Evolutionary conservation across 1,139 yeast species (phyloP).

Genomic region (Blastobotrys malaysiensis): DNA sequence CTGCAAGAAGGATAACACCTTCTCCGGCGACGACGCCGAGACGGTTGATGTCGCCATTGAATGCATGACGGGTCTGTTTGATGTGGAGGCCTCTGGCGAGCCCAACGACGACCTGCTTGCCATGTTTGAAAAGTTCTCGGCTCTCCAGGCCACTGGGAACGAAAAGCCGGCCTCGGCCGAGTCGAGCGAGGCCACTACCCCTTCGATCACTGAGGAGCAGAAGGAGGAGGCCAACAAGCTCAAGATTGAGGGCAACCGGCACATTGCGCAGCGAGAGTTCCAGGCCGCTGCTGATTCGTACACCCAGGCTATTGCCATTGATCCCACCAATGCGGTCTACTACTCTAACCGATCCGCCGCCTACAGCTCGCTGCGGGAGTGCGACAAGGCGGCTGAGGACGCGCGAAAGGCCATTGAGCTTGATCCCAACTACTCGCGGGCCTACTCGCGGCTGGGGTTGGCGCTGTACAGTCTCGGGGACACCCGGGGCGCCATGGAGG

Average conservation of each 20-base stretch:
- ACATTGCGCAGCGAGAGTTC: constrained; percentile 77
- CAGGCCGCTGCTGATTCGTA: constrained; percentile 67
- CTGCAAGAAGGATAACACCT: constrained; percentile 55
- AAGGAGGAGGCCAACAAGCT: constrained; percentile 74
- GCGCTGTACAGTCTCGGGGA: constrained; percentile 90
- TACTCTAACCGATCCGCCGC: constrained; percentile 97
- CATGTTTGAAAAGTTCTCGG: constrained; percentile 26
- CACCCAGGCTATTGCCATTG: constrained; percentile 70
- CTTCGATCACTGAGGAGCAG: constrained; percentile 42
- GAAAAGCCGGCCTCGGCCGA: constrained; percentile 13
- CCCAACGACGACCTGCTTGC: constrained; percentile 35
- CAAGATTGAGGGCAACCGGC: constrained; percentile 84
- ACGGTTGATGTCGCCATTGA: constrained; percentile 95
- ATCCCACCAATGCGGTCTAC: constrained; percentile 74
- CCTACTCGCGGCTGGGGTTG: constrained; percentile 90
- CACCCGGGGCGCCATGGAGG: constrained; percentile 82
- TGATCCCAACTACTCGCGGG: constrained; percentile 81
- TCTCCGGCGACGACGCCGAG: constrained; percentile 76
- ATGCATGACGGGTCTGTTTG: constrained; percentile 85
- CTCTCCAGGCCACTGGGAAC: constrained; percentile 6
- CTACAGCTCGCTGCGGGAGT: constrained; percentile 69
- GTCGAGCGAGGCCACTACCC: constrained; percentile 8
- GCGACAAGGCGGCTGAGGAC: constrained; percentile 73
- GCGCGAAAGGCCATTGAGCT: constrained; percentile 74
- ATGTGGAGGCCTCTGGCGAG: constrained; percentile 45